Percentiles rank a stretch among this genome's conserved stretches.
phyloP scores from a whole-genome alignment of 352 stramenopile species.

The Globisporangium megalacanthum region DNA sequence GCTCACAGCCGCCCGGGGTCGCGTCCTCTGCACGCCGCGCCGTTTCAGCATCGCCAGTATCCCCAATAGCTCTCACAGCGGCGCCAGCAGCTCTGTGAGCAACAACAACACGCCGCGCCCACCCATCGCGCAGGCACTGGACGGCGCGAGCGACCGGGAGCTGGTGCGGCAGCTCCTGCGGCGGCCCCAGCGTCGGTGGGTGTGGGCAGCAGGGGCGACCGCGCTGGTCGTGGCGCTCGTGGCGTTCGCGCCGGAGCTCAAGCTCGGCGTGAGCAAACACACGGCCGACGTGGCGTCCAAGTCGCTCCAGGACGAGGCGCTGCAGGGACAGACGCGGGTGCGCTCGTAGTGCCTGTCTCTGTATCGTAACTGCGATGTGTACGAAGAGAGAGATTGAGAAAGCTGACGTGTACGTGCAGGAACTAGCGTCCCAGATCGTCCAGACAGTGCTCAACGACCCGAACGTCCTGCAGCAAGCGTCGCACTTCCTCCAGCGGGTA shows the following conservation, averaged over 20 bases:
- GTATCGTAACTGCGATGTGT: not conserved
- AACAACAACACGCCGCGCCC: not conserved
- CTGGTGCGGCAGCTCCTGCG: slow-evolving; percentile 26
- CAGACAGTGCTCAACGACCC: slow-evolving; percentile 84
- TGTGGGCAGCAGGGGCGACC: slow-evolving; percentile 38
- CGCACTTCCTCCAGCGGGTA: slow-evolving; percentile 68
- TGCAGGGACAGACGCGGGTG: slow-evolving; percentile 56
- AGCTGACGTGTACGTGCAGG: slow-evolving; percentile 8
- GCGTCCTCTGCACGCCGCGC: not conserved
- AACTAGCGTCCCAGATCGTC: slow-evolving; percentile 81
- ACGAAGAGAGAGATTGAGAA: not conserved
- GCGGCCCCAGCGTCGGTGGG: slow-evolving; percentile 51
- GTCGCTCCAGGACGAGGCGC: slow-evolving; percentile 80
- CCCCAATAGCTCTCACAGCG: not conserved
- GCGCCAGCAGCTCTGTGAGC: not conserved
- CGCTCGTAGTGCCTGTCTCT: not conserved
- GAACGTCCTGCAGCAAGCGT: slow-evolving; percentile 78
- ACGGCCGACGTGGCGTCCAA: slow-evolving; percentile 77
- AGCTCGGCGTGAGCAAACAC: slow-evolving; percentile 74
- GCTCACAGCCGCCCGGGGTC: slow-evolving; percentile 5
- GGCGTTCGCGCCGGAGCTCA: slow-evolving; percentile 72
- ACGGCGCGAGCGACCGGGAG: slow-evolving; percentile 40
- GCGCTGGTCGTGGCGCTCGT: slow-evolving; percentile 47
- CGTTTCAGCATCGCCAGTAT: not conserved
- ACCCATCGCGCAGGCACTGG: slow-evolving; percentile 4